Evolutionary conservation across 1,139 yeast genomes (phyloP).

Genomic region (Kluyveromyces sp.): DNA sequence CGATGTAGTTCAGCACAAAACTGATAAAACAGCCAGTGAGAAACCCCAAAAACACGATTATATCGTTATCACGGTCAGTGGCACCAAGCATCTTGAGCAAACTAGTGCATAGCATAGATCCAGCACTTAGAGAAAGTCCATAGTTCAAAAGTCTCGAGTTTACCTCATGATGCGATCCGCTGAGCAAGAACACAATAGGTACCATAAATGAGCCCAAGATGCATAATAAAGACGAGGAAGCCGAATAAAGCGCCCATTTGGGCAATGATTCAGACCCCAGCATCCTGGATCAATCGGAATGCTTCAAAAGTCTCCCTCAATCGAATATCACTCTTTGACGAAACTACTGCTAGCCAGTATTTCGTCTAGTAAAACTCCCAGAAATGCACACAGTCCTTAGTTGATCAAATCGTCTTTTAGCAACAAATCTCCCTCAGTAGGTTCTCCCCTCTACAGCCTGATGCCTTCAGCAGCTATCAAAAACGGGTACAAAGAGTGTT

Average conservation of each 20-base stretch:
- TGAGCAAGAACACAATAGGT: conserved; percentile 23
- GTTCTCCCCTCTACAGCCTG: too few species aligned
- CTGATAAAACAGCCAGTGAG: conserved; percentile 57
- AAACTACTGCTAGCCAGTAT: too few species aligned
- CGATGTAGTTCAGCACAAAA: conserved; percentile 49
- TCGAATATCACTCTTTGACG: too few species aligned
- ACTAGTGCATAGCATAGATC: conserved; percentile 71
- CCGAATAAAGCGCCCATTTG: conserved; percentile 27
- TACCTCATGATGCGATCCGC: conserved; percentile 12
- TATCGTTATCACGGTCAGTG: conserved; percentile 33
- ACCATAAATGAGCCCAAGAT: conserved; percentile 29
- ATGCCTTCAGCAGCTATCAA: too few species aligned
- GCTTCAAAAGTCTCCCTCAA: too few species aligned
- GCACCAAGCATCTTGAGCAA: conserved; percentile 70
- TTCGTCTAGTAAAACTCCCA: too few species aligned
- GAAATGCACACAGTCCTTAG: too few species aligned
- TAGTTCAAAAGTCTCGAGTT: conserved; percentile 30
- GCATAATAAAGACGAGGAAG: conserved; percentile 29
- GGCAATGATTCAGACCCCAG: conserved; percentile 14
- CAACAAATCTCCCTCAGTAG: too few species aligned
- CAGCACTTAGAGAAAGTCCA: conserved; percentile 51
- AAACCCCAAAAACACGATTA: conserved; percentile 45
- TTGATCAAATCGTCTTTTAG: too few species aligned
- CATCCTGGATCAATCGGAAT: too few species aligned
- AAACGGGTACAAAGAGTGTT: too few species aligned